These are phyloP conservation scores for Pleurotus pulmonarius DNA, from an alignment of 768 basidiomycete species.

Conservation along the genomic window DNA sequence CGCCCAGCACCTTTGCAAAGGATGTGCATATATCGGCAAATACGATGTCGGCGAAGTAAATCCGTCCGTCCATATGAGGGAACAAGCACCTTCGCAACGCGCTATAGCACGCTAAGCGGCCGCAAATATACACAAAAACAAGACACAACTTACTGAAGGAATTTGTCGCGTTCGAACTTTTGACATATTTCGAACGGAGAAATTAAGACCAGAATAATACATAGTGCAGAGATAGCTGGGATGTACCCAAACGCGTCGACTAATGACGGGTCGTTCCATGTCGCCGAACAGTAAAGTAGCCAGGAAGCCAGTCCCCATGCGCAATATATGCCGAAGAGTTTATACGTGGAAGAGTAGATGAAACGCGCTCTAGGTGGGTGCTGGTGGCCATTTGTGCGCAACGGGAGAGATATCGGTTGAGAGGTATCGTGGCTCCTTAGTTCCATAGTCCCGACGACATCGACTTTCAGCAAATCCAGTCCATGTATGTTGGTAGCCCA, in stretches of 20 bases:
- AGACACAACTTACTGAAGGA: slow-evolving; percentile 62
- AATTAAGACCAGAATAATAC: slow-evolving; percentile 52
- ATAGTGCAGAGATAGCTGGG: slow-evolving; percentile 63
- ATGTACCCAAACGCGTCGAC: slow-evolving; percentile 79
- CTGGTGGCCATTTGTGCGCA: not conserved
- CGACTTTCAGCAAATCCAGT: slow-evolving; percentile 68
- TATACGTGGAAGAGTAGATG: slow-evolving; percentile 59
- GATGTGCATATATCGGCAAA: slow-evolving; percentile 96
- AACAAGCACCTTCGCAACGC: slow-evolving; percentile 72
- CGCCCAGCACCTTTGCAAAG: slow-evolving; percentile 94
- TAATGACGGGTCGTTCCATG: slow-evolving; percentile 48
- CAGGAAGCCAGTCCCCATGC: slow-evolving; percentile 64
- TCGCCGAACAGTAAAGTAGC: slow-evolving; percentile 60
- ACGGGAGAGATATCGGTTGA: slow-evolving; percentile 25
- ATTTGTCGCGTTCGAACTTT: slow-evolving; percentile 70
- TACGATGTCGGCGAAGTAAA: slow-evolving; percentile 89
- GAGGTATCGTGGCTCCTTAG: slow-evolving; percentile 37
- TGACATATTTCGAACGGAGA: slow-evolving; percentile 66
- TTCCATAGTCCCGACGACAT: slow-evolving; percentile 70
- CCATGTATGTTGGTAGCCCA: slow-evolving; percentile 95
- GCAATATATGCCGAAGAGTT: slow-evolving; percentile 58
- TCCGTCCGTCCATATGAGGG: slow-evolving; percentile 52
- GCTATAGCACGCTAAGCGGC: slow-evolving; percentile 34
- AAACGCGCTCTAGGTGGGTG: not conserved
- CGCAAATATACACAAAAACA: slow-evolving; percentile 6